Evolutionary conservation across 495 filamentous ascomycete species (phyloP).

Genomic region (Melanomma pulvis-pyrius): DNA sequence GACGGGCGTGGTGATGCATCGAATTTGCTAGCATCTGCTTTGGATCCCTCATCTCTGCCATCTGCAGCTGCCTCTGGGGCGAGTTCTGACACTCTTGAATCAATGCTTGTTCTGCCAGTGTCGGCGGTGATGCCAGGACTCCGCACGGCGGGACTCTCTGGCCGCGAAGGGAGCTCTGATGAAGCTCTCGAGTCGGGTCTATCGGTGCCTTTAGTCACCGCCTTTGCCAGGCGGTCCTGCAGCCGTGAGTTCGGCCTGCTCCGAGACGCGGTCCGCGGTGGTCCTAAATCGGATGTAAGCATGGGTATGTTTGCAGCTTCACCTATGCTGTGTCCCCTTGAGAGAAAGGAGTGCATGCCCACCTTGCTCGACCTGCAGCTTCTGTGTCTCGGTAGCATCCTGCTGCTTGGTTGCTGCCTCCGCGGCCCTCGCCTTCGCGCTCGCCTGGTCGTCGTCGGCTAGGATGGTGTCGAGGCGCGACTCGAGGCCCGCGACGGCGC

Average conservation of each 20-base stretch:
- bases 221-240: slow-evolving; percentile 80
- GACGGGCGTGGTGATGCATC: slow-evolving; percentile 20
- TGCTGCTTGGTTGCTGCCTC: slow-evolving; percentile 35
- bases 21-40: slow-evolving; percentile 22
- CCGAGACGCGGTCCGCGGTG: slow-evolving; percentile 44
- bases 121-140: slow-evolving; percentile 26
- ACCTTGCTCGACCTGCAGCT: slow-evolving; percentile 34
- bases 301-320: neutral
- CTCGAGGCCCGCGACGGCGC: slow-evolving; percentile 92
- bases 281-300: slow-evolving; percentile 14
- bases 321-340: neutral
- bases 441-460: slow-evolving; percentile 65
- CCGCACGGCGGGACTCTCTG: slow-evolving; percentile 34
- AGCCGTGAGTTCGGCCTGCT: slow-evolving; percentile 70
- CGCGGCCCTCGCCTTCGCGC: slow-evolving; percentile 42
- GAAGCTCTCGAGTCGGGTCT: slow-evolving; percentile 33
- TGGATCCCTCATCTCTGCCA: slow-evolving; percentile 7
- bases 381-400: slow-evolving; percentile 35
- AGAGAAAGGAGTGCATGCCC: neutral
- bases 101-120: slow-evolving; percentile 37
- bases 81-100: slow-evolving; percentile 35
- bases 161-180: slow-evolving; percentile 36
- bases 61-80: slow-evolving; percentile 8
- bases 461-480: slow-evolving; percentile 90
- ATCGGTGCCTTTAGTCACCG: slow-evolving; percentile 51